phyloP scores from a whole-genome alignment of 208 protist genomes.

The Blastocrithidia nonstop region DNA sequence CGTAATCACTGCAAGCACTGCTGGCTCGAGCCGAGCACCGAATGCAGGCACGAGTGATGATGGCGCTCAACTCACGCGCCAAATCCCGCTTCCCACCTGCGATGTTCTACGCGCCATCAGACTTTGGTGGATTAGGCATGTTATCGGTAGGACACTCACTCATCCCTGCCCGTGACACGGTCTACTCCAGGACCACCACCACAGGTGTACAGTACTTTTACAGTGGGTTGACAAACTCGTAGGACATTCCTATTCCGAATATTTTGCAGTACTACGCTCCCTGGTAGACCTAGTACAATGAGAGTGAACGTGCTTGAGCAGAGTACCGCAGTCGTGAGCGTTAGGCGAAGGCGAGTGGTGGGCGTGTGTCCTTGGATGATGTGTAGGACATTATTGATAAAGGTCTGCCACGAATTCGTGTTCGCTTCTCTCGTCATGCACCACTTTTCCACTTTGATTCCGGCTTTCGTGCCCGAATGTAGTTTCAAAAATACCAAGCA shows the following conservation, averaged over 20 bases:
- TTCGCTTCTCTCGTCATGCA: slow-evolving; percentile 99
- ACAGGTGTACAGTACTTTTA: slow-evolving; percentile 98
- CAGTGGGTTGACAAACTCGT: slow-evolving; percentile 96
- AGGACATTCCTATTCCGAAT: slow-evolving; percentile 99
- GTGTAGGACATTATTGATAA: slow-evolving; percentile 99
- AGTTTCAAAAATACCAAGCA: slow-evolving; percentile 99
- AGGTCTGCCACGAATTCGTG: slow-evolving; percentile 99
- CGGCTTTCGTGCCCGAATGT: slow-evolving; percentile 97
- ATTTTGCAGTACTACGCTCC: slow-evolving; percentile 99
- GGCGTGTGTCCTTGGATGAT: slow-evolving; percentile 98
- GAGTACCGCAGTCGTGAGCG: slow-evolving; percentile 97
- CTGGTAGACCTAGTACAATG: slow-evolving; percentile 99
- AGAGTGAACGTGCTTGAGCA: slow-evolving; percentile 99
- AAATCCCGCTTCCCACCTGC: slow-evolving; percentile 99
- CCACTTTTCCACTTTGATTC: slow-evolving; percentile 99
- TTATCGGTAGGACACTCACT: slow-evolving; percentile 99
- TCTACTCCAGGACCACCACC: slow-evolving; percentile 97
- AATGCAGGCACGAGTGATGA: slow-evolving; percentile 99
- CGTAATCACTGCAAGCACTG: slow-evolving; percentile 96
- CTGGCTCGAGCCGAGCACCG: slow-evolving; percentile 99
- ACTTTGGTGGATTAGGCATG: slow-evolving; percentile 98
- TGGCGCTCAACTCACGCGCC: slow-evolving; percentile 99
- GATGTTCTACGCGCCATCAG: slow-evolving; percentile 99
- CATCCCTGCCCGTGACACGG: slow-evolving; percentile 98
- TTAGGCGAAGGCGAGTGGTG: slow-evolving; percentile 94